Conservation (phyloP, 208 protist species). For the Porcisia hertigi region DNA sequence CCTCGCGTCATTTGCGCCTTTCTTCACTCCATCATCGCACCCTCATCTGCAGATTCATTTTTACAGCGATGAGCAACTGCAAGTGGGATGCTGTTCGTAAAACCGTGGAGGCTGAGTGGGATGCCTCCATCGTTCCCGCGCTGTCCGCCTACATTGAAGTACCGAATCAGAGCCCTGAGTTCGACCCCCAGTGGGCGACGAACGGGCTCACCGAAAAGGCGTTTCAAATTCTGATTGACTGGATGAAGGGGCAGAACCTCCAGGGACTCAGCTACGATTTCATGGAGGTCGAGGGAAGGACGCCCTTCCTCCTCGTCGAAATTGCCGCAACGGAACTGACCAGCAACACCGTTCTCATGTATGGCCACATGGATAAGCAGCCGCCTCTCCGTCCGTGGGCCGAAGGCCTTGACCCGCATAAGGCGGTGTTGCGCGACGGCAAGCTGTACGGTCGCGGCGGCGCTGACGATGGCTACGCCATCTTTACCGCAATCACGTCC, state of each 20-base stretch:
- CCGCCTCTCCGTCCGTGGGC: conserved; percentile 93
- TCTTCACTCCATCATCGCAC: neutral
- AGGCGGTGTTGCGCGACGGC: conserved; percentile 77
- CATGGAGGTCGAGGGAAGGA: conserved; percentile 71
- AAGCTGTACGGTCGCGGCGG: conserved; percentile 93
- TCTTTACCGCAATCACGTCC: conserved; percentile 80
- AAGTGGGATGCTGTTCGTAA: conserved; percentile 60
- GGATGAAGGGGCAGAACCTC: conserved; percentile 83
- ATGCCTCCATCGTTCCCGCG: conserved; percentile 81
- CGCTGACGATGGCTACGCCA: conserved; percentile 92
- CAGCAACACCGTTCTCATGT: conserved; percentile 88
- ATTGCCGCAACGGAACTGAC: conserved; percentile 66
- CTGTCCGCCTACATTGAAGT: conserved; percentile 92
- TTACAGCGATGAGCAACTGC: conserved; percentile 14
- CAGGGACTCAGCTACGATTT: conserved; percentile 79
- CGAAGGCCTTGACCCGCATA: conserved; percentile 89
- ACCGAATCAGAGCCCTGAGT: conserved; percentile 94
- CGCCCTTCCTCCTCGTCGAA: conserved; percentile 88
- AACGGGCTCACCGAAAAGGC: conserved; percentile 92
- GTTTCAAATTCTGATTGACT: conserved; percentile 87
- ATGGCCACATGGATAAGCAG: conserved; percentile 98
- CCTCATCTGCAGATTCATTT: neutral
- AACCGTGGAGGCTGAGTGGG: conserved; percentile 79
- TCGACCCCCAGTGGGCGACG: conserved; percentile 83
- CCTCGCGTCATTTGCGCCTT: neutral